Conservation (phyloP, 441 rosid species). For the Euphorbia corollata region DNA sequence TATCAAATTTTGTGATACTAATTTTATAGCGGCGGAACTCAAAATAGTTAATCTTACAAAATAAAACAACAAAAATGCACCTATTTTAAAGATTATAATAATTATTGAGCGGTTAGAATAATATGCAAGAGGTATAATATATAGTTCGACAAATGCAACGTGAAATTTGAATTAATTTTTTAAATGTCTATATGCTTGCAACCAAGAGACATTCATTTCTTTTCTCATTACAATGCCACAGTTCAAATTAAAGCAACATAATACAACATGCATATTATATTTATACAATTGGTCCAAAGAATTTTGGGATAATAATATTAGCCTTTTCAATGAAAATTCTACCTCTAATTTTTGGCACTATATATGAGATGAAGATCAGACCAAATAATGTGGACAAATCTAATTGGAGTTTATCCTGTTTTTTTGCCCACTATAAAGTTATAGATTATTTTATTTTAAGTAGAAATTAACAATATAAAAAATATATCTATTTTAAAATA, state of each 20-base stretch:
- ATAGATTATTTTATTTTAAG: background rate
- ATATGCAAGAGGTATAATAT: too few species aligned
- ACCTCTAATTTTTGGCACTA: background rate
- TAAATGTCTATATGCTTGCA: constrained; percentile 8
- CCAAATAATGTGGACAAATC: constrained; percentile 18
- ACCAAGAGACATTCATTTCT: constrained; percentile 11
- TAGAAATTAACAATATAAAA: constrained; percentile 12
- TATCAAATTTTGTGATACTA: too few species aligned
- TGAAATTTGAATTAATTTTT: too few species aligned
- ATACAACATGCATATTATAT: too few species aligned
- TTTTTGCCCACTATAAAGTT: constrained; percentile 16
- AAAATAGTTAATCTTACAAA: too few species aligned
- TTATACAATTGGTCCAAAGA: background rate
- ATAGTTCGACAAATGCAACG: too few species aligned
- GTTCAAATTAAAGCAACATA: too few species aligned
- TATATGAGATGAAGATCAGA: background rate
- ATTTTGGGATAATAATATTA: background rate
- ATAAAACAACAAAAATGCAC: too few species aligned
- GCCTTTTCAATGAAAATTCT: constrained; percentile 14
- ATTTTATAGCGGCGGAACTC: too few species aligned
- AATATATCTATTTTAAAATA: constrained; percentile 14
- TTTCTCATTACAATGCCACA: background rate
- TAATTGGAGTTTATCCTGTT: constrained; percentile 13
- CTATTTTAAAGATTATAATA: too few species aligned
- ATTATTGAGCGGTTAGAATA: too few species aligned